A percentile compares a stretch with the other conserved stretches of the same genome.
Evolutionary conservation across 2,329 filamentous ascomycete genomes (phyloP).

Genomic region (Passalora sequoiae): DNA sequence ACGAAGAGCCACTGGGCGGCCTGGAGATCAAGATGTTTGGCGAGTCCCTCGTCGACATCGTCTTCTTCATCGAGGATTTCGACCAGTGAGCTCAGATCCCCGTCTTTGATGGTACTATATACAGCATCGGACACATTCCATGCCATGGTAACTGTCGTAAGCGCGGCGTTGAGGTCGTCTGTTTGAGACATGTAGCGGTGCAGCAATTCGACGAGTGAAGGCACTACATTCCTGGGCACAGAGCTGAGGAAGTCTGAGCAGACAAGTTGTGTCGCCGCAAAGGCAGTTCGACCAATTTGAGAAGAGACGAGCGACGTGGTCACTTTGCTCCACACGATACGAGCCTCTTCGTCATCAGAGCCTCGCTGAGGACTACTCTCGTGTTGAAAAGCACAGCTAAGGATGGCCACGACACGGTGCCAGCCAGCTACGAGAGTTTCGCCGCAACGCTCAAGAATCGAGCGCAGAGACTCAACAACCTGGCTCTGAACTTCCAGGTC

Average conservation of each 20-base stretch:
- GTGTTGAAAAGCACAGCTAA: conserved; percentile 69
- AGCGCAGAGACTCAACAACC: conserved; percentile 60
- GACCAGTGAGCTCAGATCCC: conserved; percentile 31
- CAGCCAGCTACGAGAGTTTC: conserved; percentile 79
- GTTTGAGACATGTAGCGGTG: conserved; percentile 84
- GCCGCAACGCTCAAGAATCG: conserved; percentile 80
- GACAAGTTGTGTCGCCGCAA: conserved; percentile 83
- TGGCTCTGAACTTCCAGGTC: conserved; percentile 60
- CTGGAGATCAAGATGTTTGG: conserved; percentile 10
- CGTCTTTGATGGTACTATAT: conserved; percentile 44
- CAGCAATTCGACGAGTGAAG: conserved; percentile 80
- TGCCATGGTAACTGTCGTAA: conserved; percentile 94
- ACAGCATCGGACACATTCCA: conserved; percentile 93
- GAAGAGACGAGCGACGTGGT: conserved; percentile 51
- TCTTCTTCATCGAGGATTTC: conserved; percentile 19
- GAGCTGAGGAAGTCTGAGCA: conserved; percentile 88
- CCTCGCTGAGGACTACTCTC: conserved; percentile 10
- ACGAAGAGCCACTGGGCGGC: conserved; percentile 74
- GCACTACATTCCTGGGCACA: conserved; percentile 61
- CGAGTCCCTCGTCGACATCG: conserved; percentile 21
- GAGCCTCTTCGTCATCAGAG: conserved; percentile 14
- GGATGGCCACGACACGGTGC: conserved; percentile 78
- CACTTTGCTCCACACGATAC: conserved; percentile 28
- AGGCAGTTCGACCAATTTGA: conserved; percentile 77
- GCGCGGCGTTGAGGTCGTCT: conserved; percentile 88